Base-by-base conservation (phyloP, 2,329 filamentous ascomycete genomes). In the Myotisia sp. region DNA sequence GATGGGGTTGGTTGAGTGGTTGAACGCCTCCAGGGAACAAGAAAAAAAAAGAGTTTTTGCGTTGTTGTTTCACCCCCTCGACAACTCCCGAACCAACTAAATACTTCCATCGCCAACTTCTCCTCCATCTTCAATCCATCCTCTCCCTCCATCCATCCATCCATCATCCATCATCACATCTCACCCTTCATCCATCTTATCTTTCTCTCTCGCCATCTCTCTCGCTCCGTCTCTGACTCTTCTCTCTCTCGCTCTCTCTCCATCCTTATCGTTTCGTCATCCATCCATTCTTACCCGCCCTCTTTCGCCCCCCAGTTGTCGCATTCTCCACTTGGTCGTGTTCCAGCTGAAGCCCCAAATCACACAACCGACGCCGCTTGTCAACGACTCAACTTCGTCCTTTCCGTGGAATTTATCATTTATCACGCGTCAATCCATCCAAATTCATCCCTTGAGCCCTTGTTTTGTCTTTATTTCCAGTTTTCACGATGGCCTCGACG, bases 401-500 rank as follows among this genome's bases (percentile, higher is more conserved):
- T 1, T 21, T 32, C 29, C 19, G 19, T 18, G 14, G 26, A 20
- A 33, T 28, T 29, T 22, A 19, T 28, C 38, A 32, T 46, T 41
- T 41, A 37, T 37, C 38, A 52, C 49, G 49, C 49, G 49, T 51
- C 49, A 48, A 45, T 46, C 43, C 40, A 39, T 43, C 42, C 27
- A 34, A 33, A 21, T 12, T 32, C 10, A n/a, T 18, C 37, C 21
- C 33, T 27, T 33, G 23, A 21, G 31, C 35, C 37, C 29, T 37
- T 36, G 18, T 29, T 37, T 32, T 31, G 34, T 37, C 22, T 31
- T 24, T 26, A 21, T 30, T 37, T 26, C 37, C 37, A 37, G 26
- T 44, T 39, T 32, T 41, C 35, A 27, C 38, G 40, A 60, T 61
- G 56, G 49, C 50, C 46, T 53, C 56, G 47, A 54, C 56, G 50